phyloP scores from a whole-genome alignment of 306 rosid species.

The Ammopiptanthus mongolicus region DNA sequence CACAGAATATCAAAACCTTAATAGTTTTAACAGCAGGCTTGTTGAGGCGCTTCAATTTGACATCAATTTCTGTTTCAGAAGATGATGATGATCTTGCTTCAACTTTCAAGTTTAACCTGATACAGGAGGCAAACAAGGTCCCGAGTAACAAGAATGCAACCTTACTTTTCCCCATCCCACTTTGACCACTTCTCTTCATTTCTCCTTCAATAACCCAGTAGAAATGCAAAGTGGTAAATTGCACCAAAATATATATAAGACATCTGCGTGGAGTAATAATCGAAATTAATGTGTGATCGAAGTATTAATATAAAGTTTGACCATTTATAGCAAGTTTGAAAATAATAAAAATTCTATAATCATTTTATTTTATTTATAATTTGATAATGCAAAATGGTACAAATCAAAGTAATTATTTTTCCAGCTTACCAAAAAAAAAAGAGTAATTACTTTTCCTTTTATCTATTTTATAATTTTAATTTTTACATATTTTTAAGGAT shows the following conservation, averaged over 20 bases:
- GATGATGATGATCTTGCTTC: constrained; percentile 1
- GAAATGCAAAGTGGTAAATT: neutral
- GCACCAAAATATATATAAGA: neutral
- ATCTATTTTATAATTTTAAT: too few relatives aligned
- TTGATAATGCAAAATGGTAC: too few relatives aligned
- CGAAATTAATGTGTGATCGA: too few relatives aligned
- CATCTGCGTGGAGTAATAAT: neutral
- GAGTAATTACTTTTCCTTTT: too few relatives aligned
- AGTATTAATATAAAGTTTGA: too few relatives aligned
- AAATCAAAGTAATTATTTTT: too few relatives aligned
- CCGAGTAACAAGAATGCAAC: constrained; percentile 12
- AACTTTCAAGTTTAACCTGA: neutral
- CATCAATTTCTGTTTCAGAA: constrained; percentile 16
- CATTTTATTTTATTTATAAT: too few relatives aligned
- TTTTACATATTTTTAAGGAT: too few relatives aligned
- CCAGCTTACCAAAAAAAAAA: too few relatives aligned
- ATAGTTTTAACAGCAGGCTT: constrained; percentile 47
- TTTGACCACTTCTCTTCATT: neutral
- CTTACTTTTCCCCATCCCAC: constrained; percentile 13
- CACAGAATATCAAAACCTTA: constrained; percentile 20
- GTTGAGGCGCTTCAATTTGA: constrained; percentile 48
- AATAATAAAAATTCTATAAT: too few relatives aligned
- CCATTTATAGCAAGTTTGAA: too few relatives aligned
- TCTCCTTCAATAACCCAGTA: neutral
- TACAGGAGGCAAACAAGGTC: constrained; percentile 10